phyloP scores from a whole-genome alignment of 1,284 basidiomycete genomes.

The Tilletia horrida region DNA sequence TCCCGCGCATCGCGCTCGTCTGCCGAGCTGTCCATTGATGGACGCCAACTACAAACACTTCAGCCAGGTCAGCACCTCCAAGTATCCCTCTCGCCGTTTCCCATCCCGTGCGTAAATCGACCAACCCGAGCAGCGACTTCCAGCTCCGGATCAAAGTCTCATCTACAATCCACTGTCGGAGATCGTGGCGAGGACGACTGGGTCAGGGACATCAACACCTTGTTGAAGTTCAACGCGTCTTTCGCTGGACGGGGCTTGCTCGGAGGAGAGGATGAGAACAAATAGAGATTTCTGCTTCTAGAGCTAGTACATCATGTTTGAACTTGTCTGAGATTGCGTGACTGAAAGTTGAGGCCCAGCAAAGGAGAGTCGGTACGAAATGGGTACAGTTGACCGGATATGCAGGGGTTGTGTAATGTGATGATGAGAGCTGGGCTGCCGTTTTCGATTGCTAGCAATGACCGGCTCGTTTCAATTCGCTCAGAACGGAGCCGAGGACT shows the following conservation, averaged over 20 bases:
- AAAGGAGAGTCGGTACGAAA: too few species aligned
- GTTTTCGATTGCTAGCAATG: too few species aligned
- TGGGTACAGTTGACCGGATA: too few species aligned
- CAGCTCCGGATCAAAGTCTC: too few species aligned
- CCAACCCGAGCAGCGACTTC: background rate
- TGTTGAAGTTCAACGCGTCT: conserved; percentile 55
- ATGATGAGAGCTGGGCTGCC: too few species aligned
- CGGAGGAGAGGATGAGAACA: background rate
- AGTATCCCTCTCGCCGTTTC: conserved; percentile 78
- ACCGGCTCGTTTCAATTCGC: too few species aligned
- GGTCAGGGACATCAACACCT: conserved; percentile 84
- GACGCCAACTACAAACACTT: conserved; percentile 74
- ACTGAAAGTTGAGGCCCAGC: too few species aligned
- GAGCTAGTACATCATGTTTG: background rate
- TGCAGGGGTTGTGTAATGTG: too few species aligned
- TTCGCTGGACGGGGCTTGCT: conserved; percentile 47
- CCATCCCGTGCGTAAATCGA: conserved; percentile 70
- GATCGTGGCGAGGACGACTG: conserved; percentile 80
- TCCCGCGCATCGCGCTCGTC: conserved; percentile 77
- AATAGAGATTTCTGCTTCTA: background rate
- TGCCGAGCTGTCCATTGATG: conserved; percentile 88
- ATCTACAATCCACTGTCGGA: too few species aligned
- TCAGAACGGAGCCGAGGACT: too few species aligned
- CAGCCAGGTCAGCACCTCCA: conserved; percentile 78
- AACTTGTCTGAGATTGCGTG: background rate